Conservation (phyloP, 202 grass and related monocot species). For the Schoenoplectus triqueter region DNA sequence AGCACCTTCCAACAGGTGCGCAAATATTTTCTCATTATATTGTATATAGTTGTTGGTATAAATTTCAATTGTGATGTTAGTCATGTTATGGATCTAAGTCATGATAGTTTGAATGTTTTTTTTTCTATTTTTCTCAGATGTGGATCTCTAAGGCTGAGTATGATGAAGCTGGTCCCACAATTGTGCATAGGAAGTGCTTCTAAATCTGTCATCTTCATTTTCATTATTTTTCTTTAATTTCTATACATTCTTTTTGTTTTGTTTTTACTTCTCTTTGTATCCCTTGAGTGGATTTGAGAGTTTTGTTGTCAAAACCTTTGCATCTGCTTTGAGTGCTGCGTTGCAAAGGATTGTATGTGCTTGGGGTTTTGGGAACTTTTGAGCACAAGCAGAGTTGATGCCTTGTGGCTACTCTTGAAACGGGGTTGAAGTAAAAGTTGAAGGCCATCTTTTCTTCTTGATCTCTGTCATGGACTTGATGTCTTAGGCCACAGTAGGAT, state of each 20-base stretch:
- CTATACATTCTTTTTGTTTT: slow-evolving; percentile 29
- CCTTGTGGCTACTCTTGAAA: slow-evolving; percentile 16
- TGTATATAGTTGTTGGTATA: not conserved
- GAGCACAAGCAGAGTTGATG: slow-evolving; percentile 38
- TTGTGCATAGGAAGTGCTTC: slow-evolving; percentile 99
- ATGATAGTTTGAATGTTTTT: slow-evolving; percentile 34
- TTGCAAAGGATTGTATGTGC: slow-evolving; percentile 36
- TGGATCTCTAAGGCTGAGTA: slow-evolving; percentile 98
- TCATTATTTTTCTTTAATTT: not conserved
- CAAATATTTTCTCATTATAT: not conserved
- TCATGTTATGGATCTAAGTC: not conserved
- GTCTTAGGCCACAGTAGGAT: slow-evolving; percentile 9
- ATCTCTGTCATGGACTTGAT: slow-evolving; percentile 23
- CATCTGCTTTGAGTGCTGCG: slow-evolving; percentile 34
- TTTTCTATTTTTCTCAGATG: slow-evolving; percentile 56
- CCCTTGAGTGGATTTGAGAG: slow-evolving; percentile 40
- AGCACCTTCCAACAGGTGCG: slow-evolving; percentile 98
- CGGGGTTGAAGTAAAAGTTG: slow-evolving; percentile 15
- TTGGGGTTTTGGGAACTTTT: slow-evolving; percentile 34
- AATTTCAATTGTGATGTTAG: not conserved
- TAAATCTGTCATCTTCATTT: slow-evolving; percentile 51
- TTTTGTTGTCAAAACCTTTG: slow-evolving; percentile 44
- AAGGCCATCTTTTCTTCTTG: not conserved
- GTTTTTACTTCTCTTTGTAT: slow-evolving; percentile 37
- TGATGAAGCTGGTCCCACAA: slow-evolving; percentile 85